These are phyloP conservation scores for Penicillium maclennaniae DNA, from an alignment of 495 filamentous ascomycete species.

Conservation along the genomic window DNA sequence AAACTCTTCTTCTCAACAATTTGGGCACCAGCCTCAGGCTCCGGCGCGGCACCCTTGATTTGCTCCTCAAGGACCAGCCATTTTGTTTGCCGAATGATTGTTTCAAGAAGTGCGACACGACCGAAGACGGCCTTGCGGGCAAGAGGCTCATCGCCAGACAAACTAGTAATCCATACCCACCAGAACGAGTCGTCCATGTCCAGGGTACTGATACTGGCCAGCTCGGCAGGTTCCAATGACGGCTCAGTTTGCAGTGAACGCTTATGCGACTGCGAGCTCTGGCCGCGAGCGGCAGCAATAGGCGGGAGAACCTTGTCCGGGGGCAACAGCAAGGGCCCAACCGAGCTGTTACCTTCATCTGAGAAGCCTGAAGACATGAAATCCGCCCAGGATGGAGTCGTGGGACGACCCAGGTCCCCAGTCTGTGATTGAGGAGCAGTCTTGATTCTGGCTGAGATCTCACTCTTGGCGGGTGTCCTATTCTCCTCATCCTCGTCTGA, in stretches of 20 bases:
- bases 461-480: constrained; percentile 28
- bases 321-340: constrained; percentile 67
- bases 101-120: constrained; percentile 88
- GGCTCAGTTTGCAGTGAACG: constrained; percentile 60
- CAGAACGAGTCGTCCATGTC: constrained; percentile 95
- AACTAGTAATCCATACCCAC: constrained; percentile 99
- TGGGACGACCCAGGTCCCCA: constrained; percentile 72
- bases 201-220: constrained; percentile 82
- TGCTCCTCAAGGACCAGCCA: constrained; percentile 98
- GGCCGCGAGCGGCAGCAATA: constrained; percentile 63
- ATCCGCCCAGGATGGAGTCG: constrained; percentile 96
- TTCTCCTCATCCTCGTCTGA: constrained; percentile 61
- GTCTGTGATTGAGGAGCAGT: constrained; percentile 58
- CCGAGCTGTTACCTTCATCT: constrained; percentile 57
- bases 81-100: constrained; percentile 69
- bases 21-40: constrained; percentile 77
- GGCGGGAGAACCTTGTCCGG: constrained; percentile 90
- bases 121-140: constrained; percentile 90
- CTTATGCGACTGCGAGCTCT: constrained; percentile 85
- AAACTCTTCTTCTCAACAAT: constrained; percentile 92
- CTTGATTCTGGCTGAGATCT: constrained; percentile 39
- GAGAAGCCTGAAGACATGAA: constrained; percentile 91
- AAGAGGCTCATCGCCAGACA: constrained; percentile 82
- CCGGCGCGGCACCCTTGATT: constrained; percentile 86
- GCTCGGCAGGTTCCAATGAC: constrained; percentile 81